Evolutionary conservation across 225 moss, liverwort and hornwort species (phyloP).

Genomic region (Polytrichum formosum): DNA sequence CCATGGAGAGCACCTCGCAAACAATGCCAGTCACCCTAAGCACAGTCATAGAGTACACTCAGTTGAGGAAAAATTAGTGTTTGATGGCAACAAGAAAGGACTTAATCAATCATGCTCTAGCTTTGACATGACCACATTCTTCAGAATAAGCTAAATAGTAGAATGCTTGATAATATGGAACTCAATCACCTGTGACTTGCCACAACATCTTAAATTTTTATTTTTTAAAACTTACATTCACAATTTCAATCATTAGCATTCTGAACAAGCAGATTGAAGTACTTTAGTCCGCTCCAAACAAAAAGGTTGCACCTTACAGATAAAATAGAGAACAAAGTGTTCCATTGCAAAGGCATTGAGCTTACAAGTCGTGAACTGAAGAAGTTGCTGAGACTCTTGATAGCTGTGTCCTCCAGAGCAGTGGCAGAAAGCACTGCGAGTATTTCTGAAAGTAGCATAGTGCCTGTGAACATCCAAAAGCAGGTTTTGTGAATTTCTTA

Average conservation of each 20-base stretch:
- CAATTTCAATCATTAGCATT: no score
- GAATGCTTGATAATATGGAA: background rate
- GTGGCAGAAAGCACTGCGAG: constrained; percentile 40
- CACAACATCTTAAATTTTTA: no score
- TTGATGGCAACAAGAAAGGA: background rate
- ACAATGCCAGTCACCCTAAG: constrained; percentile 86
- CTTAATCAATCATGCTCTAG: background rate
- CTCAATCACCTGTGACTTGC: no score
- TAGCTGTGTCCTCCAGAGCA: constrained; percentile 42
- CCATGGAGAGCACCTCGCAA: constrained; percentile 76
- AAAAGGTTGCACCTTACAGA: background rate
- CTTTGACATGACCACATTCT: no score
- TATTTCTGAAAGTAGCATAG: constrained; percentile 66
- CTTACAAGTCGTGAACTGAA: constrained; percentile 71
- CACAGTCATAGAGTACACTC: constrained; percentile 1
- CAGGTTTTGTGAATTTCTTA: no score
- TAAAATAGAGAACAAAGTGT: background rate
- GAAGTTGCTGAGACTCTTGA: constrained; percentile 63
- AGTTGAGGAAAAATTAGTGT: background rate
- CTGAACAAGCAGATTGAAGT: no score
- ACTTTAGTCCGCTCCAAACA: background rate
- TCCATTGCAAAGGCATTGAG: constrained; percentile 8
- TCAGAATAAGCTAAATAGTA: no score
- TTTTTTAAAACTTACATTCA: no score
- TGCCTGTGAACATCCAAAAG: constrained; percentile 38